A percentile compares a stretch with the other conserved stretches of the same genome.
These are phyloP conservation scores for Sarcocystis neurona DNA, from an alignment of 169 alveolate species.

Conservation along the genomic window DNA sequence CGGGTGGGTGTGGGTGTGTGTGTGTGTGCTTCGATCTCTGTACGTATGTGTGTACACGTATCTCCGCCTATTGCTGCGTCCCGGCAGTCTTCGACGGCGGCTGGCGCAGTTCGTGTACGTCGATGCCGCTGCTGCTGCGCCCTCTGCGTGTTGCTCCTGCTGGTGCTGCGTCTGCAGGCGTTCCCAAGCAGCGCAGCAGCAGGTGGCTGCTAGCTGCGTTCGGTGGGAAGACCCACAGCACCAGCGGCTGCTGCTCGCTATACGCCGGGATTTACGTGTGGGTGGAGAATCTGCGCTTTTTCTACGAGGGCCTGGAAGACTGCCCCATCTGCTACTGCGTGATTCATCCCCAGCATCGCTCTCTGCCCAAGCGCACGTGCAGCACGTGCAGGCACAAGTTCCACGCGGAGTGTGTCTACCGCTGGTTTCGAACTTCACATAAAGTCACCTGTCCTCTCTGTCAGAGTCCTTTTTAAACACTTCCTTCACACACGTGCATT, in stretches of 20 bases:
- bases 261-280: constrained; percentile 32
- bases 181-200: constrained; percentile 21
- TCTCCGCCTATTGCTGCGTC: not conserved
- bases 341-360: constrained; percentile 68
- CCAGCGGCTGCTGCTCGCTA: too few relatives aligned
- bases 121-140: not conserved
- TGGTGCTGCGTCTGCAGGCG: constrained; percentile 3
- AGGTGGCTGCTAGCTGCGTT: constrained; percentile 42
- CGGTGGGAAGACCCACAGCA: not conserved
- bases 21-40: not conserved
- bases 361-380: constrained; percentile 69
- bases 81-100: not conserved
- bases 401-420: constrained; percentile 75
- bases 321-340: constrained; percentile 71
- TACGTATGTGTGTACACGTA: not conserved
- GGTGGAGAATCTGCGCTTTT: constrained; percentile 56
- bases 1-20: too few relatives aligned
- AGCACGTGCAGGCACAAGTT: constrained; percentile 68
- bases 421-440: constrained; percentile 77
- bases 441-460: constrained; percentile 82
- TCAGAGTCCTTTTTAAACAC: constrained; percentile 43
- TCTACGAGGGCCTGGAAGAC: constrained; percentile 65
- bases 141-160: not conserved
- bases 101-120: not conserved
- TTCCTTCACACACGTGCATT: not conserved